phyloP scores from a whole-genome alignment of 2,329 filamentous ascomycete genomes.

The Ceratocystis alfenasii region DNA sequence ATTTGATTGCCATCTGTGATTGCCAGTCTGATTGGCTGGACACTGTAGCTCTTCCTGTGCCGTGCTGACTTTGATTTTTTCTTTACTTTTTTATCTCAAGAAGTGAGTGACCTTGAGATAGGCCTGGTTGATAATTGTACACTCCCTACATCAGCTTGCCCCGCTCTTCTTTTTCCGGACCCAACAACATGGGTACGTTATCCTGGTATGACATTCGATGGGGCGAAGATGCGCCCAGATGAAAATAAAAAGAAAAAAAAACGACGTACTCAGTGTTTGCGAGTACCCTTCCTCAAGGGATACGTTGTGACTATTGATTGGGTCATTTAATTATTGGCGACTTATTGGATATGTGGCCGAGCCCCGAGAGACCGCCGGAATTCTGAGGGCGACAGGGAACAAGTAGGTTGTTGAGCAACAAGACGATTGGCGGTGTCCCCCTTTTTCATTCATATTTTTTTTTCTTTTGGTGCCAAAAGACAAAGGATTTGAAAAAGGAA shows the following conservation, averaged over 20 bases:
- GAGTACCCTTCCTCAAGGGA: neutral
- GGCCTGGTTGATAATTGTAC: neutral
- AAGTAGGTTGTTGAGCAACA: neutral
- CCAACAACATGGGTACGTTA: slow-evolving; percentile 1
- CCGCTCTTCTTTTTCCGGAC: neutral
- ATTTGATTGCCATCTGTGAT: neutral
- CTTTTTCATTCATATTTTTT: neutral
- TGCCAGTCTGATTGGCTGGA: neutral
- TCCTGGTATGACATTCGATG: neutral
- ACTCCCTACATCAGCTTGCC: neutral
- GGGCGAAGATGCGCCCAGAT: neutral
- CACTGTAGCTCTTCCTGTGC: neutral
- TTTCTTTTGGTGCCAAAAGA: neutral
- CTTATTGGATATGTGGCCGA: neutral
- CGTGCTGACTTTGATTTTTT: neutral
- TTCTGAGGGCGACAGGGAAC: neutral
- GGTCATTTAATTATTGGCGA: neutral
- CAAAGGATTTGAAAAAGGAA: neutral
- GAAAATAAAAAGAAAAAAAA: neutral
- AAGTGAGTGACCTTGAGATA: neutral
- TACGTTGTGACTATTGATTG: neutral
- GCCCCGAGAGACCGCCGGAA: slow-evolving; percentile 6
- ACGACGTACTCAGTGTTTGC: neutral
- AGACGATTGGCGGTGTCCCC: neutral
- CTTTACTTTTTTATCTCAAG: neutral